phyloP scores from a whole-genome alignment of 2,329 filamentous ascomycete genomes.

The Aspergillus arachidicola region DNA sequence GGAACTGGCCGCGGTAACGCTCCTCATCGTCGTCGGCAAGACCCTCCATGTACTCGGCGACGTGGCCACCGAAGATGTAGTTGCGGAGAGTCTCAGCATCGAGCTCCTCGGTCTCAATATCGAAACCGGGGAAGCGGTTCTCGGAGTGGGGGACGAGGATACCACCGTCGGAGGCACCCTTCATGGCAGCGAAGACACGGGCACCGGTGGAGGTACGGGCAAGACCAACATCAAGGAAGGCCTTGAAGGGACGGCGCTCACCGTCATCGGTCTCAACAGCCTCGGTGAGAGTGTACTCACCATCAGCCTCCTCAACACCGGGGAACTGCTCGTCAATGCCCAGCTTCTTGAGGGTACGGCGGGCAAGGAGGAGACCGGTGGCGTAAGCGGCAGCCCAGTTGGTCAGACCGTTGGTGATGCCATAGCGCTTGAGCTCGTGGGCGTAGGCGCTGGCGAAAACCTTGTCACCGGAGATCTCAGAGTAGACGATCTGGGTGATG shows the following conservation, averaged over 20 bases:
- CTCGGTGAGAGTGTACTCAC: slow-evolving; percentile 95
- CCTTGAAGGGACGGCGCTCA: slow-evolving; percentile 96
- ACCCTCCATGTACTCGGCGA: slow-evolving; percentile 99
- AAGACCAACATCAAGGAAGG: slow-evolving; percentile 96
- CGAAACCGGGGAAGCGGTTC: slow-evolving; percentile 99
- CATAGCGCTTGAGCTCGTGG: slow-evolving; percentile 97
- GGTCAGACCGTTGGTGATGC: slow-evolving; percentile 97
- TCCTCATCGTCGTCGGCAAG: slow-evolving; percentile 99
- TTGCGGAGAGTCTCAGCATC: slow-evolving; percentile 95
- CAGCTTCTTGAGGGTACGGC: slow-evolving; percentile 96
- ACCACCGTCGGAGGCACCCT: slow-evolving; percentile 98
- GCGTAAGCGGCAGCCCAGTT: slow-evolving; percentile 99
- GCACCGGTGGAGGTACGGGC: slow-evolving; percentile 96
- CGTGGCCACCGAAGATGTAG: slow-evolving; percentile 98
- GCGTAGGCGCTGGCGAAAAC: slow-evolving; percentile 89
- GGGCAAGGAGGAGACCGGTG: slow-evolving; percentile 94
- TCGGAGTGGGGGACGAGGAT: slow-evolving; percentile 97
- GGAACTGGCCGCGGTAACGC: slow-evolving; percentile 98
- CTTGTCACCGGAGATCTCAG: slow-evolving; percentile 97
- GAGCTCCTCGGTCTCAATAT: slow-evolving; percentile 96
- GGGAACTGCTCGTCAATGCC: slow-evolving; percentile 88
- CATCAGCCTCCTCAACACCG: slow-evolving; percentile 95
- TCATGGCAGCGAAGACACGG: slow-evolving; percentile 98
- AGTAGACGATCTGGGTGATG: slow-evolving; percentile 94
- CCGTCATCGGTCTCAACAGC: slow-evolving; percentile 86